phyloP scores from a whole-genome alignment of 345 rosid genomes.

The Lepidium sativum region DNA sequence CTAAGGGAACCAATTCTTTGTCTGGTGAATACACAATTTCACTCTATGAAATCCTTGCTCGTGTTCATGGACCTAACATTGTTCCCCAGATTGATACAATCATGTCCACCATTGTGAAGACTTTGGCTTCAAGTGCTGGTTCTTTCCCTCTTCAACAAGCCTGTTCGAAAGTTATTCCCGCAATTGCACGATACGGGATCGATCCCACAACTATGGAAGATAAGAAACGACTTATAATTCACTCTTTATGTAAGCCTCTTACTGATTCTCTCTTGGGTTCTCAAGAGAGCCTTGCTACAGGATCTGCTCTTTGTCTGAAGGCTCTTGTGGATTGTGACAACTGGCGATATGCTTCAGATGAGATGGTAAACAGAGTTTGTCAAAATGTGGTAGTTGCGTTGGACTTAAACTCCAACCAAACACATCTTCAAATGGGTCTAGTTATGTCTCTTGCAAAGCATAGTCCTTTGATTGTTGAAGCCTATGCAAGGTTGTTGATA shows the following conservation, averaged over 20 bases:
- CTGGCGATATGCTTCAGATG: conserved; percentile 86
- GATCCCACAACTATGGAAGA: conserved; percentile 66
- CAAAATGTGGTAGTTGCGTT: conserved; percentile 85
- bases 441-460: conserved; percentile 86
- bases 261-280: conserved; percentile 64
- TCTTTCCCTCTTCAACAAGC: conserved; percentile 97
- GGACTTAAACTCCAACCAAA: conserved; percentile 67
- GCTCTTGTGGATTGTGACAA: conserved; percentile 86
- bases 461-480: conserved; percentile 77
- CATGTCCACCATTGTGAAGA: conserved; percentile 75
- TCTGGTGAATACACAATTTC: conserved; percentile 95
- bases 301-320: conserved; percentile 84
- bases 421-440: conserved; percentile 62
- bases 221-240: conserved; percentile 62
- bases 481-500: conserved; percentile 76
- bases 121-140: conserved; percentile 82
- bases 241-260: conserved; percentile 82
- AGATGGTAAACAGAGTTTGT: conserved; percentile 85
- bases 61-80: conserved; percentile 85
- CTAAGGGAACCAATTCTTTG: conserved; percentile 71
- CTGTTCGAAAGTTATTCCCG: conserved; percentile 87
- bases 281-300: conserved; percentile 77
- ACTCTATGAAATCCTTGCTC: conserved; percentile 89
- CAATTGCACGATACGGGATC: conserved; percentile 84
- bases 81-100: conserved; percentile 86